Conservation (phyloP, 2,329 filamentous ascomycete genomes). For the Botryotinia narcissicola region DNA sequence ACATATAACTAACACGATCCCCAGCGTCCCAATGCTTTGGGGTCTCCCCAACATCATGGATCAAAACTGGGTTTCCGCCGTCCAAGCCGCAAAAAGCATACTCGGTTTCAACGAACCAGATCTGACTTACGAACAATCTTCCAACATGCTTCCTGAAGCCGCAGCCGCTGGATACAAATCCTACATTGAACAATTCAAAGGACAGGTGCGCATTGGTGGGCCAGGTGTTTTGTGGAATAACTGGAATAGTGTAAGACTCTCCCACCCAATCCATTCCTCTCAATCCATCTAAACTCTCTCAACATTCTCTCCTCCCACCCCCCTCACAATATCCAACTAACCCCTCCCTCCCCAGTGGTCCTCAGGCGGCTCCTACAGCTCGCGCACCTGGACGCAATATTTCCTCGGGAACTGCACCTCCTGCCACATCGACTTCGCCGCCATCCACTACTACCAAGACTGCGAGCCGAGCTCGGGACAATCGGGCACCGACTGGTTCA, state of each 20-base stretch:
- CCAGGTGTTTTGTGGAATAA: constrained; percentile 43
- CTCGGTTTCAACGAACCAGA: constrained; percentile 72
- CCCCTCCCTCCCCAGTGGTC: constrained; percentile 22
- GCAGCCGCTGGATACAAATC: constrained; percentile 42
- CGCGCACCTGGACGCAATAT: constrained; percentile 43
- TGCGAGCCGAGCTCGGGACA: constrained; percentile 32
- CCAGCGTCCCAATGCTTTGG: constrained; percentile 63
- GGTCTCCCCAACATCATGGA: constrained; percentile 46
- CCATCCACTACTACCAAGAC: constrained; percentile 47
- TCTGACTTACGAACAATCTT: constrained; percentile 48
- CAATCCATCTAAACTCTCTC: too few species aligned
- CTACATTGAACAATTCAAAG: constrained; percentile 45
- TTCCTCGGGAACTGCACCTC: constrained; percentile 43
- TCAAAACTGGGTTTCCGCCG: constrained; percentile 49
- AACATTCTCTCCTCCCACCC: neutral
- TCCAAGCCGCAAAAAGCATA: constrained; percentile 53
- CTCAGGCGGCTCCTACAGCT: constrained; percentile 38
- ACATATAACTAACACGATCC: neutral
- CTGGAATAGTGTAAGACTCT: constrained; percentile 10
- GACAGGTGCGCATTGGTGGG: constrained; percentile 43
- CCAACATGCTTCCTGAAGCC: constrained; percentile 44
- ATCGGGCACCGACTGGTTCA: constrained; percentile 41
- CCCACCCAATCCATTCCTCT: neutral
- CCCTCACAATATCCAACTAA: constrained; percentile 30
- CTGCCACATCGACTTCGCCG: constrained; percentile 45